Evolutionary conservation across 2,329 filamentous ascomycete genomes (phyloP), one percentile per base, ranked within the genome.

Genomic region (Ascochyta viciae-villosae): DNA sequence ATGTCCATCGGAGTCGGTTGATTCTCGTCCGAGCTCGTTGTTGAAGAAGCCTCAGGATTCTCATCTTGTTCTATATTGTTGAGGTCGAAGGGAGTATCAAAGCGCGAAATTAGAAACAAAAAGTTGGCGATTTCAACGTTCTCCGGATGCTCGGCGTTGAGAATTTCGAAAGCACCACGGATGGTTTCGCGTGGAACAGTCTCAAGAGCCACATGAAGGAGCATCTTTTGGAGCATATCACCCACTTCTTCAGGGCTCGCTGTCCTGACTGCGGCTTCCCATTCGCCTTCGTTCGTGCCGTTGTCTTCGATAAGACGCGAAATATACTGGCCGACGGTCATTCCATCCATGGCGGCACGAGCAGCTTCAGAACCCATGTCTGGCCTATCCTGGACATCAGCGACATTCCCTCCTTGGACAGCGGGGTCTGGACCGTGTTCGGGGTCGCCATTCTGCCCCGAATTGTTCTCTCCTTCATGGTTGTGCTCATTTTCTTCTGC

Each of bases 1-100:
- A 54, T n/a, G 13, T 48, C 44, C 38, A 54, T 48, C 2, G 44
- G 44, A 29, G 38, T 48, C 13, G 44, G 50, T 12, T 35, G 31
- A n/a, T 39, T 29, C 4, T 23, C 38, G 8, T 33, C 31, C 16
- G 31, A 22, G 9, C 35, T 45, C n/a, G 35, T 23, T 22, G 27
- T 6, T 44, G 35, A 24, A 35, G 33, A 16, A 42, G 22, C 35
- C 19, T 29, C 38, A 35, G 33, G 10, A 22, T 37, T 38, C 24
- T 42, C 13, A 6, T 16, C n/a, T 16, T 29, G 40, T 3, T 16
- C 3, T 22, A 10, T 23, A 5, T 15, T 23, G 22, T 39, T 13
- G 2, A 8, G 2, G 24, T 23, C 10, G 8, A 16, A 24, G 16
- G 19, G 15, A 8, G 8, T 6, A n/a, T 35, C 8, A 1, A 16